Percentiles rank a stretch among this genome's conserved stretches.
phyloP scores from a whole-genome alignment of 495 filamentous ascomycete genomes.

The Xylaria acuta region DNA sequence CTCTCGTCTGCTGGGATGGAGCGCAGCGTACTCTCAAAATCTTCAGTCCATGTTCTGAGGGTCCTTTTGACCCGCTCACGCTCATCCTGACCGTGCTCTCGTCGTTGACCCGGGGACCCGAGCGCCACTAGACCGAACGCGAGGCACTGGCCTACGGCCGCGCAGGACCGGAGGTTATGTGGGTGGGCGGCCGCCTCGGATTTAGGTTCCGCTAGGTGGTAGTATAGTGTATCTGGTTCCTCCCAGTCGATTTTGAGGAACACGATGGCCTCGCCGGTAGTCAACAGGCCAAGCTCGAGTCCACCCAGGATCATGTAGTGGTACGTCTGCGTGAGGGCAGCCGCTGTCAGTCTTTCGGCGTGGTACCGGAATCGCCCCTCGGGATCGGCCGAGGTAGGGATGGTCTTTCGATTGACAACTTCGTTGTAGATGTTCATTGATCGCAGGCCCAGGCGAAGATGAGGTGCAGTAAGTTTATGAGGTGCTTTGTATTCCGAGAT shows the following conservation, averaged over 20 bases:
- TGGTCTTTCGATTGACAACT: conserved; percentile 32
- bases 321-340: conserved; percentile 52
- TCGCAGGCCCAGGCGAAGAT: conserved; percentile 36
- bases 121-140: conserved; percentile 47
- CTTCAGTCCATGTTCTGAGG: conserved; percentile 21
- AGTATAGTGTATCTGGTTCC: conserved; percentile 31
- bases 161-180: conserved; percentile 36
- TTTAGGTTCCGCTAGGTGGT: conserved; percentile 33
- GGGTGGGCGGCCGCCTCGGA: conserved; percentile 24
- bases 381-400: conserved; percentile 22
- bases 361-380: conserved; percentile 36
- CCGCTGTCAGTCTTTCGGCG: conserved; percentile 42
- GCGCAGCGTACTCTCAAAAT: conserved; percentile 21
- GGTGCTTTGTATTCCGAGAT: conserved; percentile 44
- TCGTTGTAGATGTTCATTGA: conserved; percentile 35
- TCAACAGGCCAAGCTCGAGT: conserved; percentile 47
- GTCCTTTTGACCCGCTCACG: conserved; percentile 6
- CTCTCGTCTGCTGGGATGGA: conserved; percentile 22
- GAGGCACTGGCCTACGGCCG: conserved; percentile 49
- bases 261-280: conserved; percentile 52
- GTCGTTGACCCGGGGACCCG: conserved; percentile 6
- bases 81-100: conserved; percentile 28
- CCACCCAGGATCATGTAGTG: conserved; percentile 52
- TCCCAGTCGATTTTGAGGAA: conserved; percentile 52
- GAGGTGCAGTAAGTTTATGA: conserved; percentile 40